Conservation (phyloP, 345 rosid genomes). For the Eucalyptus camaldulensis region DNA sequence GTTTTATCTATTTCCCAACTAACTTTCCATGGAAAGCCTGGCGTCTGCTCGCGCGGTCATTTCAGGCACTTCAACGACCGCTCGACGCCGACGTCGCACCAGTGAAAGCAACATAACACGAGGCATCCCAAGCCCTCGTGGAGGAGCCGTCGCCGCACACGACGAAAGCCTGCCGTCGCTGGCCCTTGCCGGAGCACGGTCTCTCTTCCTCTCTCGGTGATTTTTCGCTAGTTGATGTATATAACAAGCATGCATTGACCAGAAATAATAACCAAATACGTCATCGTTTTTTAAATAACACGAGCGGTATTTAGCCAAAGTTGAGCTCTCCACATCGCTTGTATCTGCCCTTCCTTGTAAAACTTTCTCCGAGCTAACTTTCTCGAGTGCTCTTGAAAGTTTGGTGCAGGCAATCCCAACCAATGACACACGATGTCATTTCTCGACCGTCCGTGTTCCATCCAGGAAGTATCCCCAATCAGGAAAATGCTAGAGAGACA, state of each 20-base stretch:
- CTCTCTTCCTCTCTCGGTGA: background rate
- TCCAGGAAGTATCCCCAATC: background rate
- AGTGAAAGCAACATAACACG: background rate
- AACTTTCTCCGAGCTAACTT: background rate
- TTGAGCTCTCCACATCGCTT: background rate
- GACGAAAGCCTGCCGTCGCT: background rate
- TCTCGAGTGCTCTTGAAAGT: background rate
- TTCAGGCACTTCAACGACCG: background rate
- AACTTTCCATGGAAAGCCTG: background rate
- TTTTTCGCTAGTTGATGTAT: background rate
- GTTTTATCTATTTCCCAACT: background rate
- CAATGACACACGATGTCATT: background rate
- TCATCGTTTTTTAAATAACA: background rate
- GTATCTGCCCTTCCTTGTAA: background rate
- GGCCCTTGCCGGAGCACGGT: background rate
- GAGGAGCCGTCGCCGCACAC: background rate
- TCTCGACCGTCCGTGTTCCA: background rate
- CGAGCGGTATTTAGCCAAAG: background rate
- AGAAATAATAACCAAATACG: background rate
- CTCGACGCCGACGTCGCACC: background rate
- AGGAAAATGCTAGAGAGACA: background rate
- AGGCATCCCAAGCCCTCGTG: background rate
- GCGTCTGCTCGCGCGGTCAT: background rate
- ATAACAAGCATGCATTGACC: background rate
- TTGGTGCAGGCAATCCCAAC: background rate